Evolutionary conservation across 2,329 filamentous ascomycete genomes (phyloP).

Genomic region (Hymenotorrendiella dingleyae): DNA sequence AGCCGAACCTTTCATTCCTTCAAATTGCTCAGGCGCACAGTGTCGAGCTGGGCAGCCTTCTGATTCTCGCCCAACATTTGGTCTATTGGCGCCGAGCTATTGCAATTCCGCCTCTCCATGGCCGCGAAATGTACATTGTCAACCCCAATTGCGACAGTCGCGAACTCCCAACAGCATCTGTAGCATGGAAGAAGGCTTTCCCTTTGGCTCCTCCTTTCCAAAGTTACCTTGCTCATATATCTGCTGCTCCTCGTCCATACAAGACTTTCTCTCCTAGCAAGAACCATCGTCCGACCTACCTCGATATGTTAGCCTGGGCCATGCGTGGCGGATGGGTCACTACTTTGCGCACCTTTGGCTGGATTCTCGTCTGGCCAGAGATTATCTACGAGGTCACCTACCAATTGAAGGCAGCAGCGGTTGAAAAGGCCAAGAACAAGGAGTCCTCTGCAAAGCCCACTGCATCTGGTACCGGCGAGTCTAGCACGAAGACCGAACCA

Average conservation of each 20-base stretch:
- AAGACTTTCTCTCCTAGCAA: slow-evolving; percentile 80
- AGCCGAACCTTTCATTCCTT: slow-evolving; percentile 60
- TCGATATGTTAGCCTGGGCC: slow-evolving; percentile 89
- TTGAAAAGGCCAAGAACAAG: slow-evolving; percentile 29
- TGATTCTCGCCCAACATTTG: slow-evolving; percentile 84
- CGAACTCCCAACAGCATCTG: slow-evolving; percentile 61
- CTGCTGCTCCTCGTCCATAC: slow-evolving; percentile 74
- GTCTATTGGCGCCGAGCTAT: slow-evolving; percentile 94
- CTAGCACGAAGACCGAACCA: slow-evolving; percentile 30
- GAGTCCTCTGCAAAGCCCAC: slow-evolving; percentile 15
- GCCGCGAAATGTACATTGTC: slow-evolving; percentile 83
- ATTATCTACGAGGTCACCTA: slow-evolving; percentile 76
- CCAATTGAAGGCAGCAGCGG: slow-evolving; percentile 55
- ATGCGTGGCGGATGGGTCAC: slow-evolving; percentile 91
- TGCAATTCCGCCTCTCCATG: slow-evolving; percentile 83
- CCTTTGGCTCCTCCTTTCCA: slow-evolving; percentile 76
- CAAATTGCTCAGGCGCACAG: slow-evolving; percentile 67
- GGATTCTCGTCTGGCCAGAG: slow-evolving; percentile 77
- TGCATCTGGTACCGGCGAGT: slow-evolving; percentile 20
- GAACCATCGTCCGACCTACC: slow-evolving; percentile 79
- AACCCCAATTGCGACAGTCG: slow-evolving; percentile 81
- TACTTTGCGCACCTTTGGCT: slow-evolving; percentile 85
- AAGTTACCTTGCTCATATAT: slow-evolving; percentile 81
- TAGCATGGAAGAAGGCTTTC: slow-evolving; percentile 71
- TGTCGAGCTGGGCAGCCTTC: slow-evolving; percentile 73